phyloP scores from a whole-genome alignment of 345 rosid species.

The Erysimum cheiranthoides region DNA sequence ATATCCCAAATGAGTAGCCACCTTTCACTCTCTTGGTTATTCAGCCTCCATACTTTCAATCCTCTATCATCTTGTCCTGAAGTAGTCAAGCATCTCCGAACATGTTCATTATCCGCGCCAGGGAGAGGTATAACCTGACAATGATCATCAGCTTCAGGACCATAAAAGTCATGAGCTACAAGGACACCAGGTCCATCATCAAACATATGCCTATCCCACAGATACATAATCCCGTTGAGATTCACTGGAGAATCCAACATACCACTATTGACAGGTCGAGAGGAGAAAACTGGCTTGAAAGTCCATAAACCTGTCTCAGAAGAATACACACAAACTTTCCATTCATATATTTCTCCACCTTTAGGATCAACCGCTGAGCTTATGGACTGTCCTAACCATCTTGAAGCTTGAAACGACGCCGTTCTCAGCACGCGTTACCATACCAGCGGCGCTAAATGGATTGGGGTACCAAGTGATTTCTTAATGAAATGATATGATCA shows the following conservation, averaged over 20 bases:
- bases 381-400: not conserved
- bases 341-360: not conserved
- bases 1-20: not conserved
- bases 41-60: not conserved
- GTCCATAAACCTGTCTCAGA: not conserved
- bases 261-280: not conserved
- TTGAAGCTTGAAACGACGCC: not conserved
- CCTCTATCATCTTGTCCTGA: not conserved
- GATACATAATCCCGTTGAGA: not conserved
- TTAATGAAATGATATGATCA: too few relatives aligned
- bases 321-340: not conserved
- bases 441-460: not conserved
- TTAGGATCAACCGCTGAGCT: not conserved
- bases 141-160: not conserved
- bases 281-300: not conserved
- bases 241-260: not conserved
- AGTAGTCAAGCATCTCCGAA: not conserved
- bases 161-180: conserved; percentile 3
- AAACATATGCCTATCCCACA: not conserved
- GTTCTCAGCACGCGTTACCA: not conserved
- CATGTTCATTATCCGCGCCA: not conserved
- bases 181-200: not conserved
- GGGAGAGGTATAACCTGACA: not conserved
- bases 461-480: not conserved
- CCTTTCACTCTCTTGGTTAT: not conserved